Base-by-base conservation (phyloP, 805 yeast genomes). In the Pichia occidentalis region DNA sequence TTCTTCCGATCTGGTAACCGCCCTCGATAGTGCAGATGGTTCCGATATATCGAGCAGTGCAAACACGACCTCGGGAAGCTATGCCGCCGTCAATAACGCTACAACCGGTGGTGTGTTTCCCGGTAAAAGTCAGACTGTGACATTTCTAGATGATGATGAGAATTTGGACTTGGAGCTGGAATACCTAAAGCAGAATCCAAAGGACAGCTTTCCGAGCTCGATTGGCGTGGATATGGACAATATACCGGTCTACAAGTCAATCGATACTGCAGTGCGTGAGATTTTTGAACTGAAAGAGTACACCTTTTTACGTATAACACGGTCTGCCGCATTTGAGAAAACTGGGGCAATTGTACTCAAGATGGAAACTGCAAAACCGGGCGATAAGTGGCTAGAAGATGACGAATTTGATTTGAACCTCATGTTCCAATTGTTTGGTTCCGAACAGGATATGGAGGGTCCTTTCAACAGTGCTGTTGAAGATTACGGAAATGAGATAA, bases 321-420 rank as follows among this genome's bases (percentile, higher is more conserved):
- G 79, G 41, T 73, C 77, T 1, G 73, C 78, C 2, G 70, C 77
- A 2, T 60, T 64, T 21, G 76, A 70, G 43, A 56, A 54, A 29
- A 74, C 73, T 10, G 77, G 77, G 4, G 66, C 76, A 4, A 61
- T 66, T n/a, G 58, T 73, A 3, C 55, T 74, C 31, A 74, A 74
- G 46, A 56, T 74, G 33, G 80, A 74, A 49, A 69, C 78, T 2
- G 73, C 77, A 0, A 63, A 60, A 45, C 76, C 78, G 0, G 80
- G 80, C 4, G 74, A 71, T 43, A 45, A 52, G 8, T 64, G 62
- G 44, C 51, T 74, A 34, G 64, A 72, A 39, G 80, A 74, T 49
- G 79, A 73, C 44, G 68, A 63, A 25, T 52, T 49, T 32, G 58
- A 54, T 39, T 29, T 48, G 7, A 30, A 39, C 30, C 38, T 44